A percentile compares a stretch with the other conserved stretches of the same genome.
phyloP scores from a whole-genome alignment of 225 moss, liverwort and hornwort species.

The Rhytidiadelphus loreus region DNA sequence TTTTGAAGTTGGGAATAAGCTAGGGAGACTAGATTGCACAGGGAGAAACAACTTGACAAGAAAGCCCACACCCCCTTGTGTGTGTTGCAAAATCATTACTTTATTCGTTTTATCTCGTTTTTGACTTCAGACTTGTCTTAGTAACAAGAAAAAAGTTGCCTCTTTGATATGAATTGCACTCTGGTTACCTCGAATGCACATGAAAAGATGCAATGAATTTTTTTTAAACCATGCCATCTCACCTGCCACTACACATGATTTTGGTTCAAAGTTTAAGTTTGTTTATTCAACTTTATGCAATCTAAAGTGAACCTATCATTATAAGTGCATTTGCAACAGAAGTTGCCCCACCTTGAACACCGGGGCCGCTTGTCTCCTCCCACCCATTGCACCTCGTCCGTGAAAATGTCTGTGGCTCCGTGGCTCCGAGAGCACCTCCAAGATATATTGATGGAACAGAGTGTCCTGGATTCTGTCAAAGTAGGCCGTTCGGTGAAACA shows the following conservation, averaged over 20 bases:
- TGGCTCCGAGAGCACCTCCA: constrained; percentile 64
- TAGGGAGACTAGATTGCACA: too few species aligned
- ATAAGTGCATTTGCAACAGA: not conserved
- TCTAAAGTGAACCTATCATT: not conserved
- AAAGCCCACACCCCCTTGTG: not conserved
- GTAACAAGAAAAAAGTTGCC: too few species aligned
- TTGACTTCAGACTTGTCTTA: not conserved
- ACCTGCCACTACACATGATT: not conserved
- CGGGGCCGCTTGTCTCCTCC: not conserved
- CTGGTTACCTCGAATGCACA: not conserved
- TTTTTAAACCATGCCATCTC: not conserved
- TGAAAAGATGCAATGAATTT: not conserved
- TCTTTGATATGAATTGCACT: not conserved
- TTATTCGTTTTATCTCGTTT: not conserved
- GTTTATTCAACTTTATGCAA: not conserved
- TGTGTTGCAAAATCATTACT: not conserved
- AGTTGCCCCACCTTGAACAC: constrained; percentile 6
- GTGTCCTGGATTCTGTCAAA: constrained; percentile 86
- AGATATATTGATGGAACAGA: constrained; percentile 63
- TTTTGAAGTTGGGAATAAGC: not conserved
- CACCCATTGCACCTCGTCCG: not conserved
- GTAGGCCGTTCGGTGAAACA: constrained; percentile 73
- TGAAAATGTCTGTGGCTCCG: not conserved
- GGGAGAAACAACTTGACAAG: not conserved
- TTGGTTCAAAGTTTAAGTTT: not conserved